phyloP scores from a whole-genome alignment of 306 rosid species.

The Potentilla sterilis region DNA sequence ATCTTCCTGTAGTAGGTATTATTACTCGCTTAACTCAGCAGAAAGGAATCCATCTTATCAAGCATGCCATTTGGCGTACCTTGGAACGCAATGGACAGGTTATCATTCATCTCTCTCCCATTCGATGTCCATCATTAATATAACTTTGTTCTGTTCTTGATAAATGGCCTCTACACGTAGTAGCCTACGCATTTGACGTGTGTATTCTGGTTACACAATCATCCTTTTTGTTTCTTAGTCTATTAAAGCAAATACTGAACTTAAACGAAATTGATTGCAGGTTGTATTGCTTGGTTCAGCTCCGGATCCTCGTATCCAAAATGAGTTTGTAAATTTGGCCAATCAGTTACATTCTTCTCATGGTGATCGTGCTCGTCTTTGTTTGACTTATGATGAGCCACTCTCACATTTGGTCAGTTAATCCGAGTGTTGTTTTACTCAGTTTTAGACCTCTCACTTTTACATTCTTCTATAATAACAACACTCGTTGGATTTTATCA shows the following conservation, averaged over 20 bases:
- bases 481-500: conserved; percentile 13
- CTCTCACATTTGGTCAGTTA: conserved; percentile 87
- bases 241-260: not conserved
- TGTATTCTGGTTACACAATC: not conserved
- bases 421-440: conserved; percentile 11
- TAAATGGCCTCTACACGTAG: not conserved
- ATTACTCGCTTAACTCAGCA: conserved; percentile 89
- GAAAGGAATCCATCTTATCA: conserved; percentile 98
- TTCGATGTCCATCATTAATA: not conserved
- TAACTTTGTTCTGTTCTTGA: not conserved
- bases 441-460: not conserved
- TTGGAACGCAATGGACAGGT: conserved; percentile 95
- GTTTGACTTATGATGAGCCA: conserved; percentile 92
- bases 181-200: not conserved
- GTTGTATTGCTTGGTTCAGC: conserved; percentile 97
- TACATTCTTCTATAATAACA: conserved; percentile 16
- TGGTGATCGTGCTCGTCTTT: conserved; percentile 65
- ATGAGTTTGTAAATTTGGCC: conserved; percentile 81
- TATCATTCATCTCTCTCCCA: conserved; percentile 16
- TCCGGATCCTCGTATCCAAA: conserved; percentile 95
- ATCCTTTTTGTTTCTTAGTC: conserved; percentile 9
- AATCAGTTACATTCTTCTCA: conserved; percentile 63
- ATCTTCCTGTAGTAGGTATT: conserved; percentile 83
- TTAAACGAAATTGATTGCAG: conserved; percentile 41
- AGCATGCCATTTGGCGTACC: conserved; percentile 75